Evolutionary conservation across 164 flowering plant species (phyloP).

Genomic region (Santalum album): DNA sequence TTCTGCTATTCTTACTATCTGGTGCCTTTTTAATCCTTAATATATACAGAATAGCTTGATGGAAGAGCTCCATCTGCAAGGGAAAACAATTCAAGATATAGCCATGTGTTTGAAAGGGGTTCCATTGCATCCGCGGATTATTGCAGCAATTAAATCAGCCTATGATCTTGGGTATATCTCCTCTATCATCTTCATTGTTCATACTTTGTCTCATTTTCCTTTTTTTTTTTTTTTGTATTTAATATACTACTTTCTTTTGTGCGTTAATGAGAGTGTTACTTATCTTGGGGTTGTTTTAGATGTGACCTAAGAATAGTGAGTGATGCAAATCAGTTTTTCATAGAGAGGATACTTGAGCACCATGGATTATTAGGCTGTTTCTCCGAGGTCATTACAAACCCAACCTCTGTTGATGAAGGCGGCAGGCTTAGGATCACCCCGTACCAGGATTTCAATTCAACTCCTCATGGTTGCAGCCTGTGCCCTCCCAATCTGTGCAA

Average conservation of each 20-base stretch:
- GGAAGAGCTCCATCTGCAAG: slow-evolving; percentile 53
- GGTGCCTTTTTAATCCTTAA: no score
- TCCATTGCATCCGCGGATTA: slow-evolving; percentile 40
- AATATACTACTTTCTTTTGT: background rate
- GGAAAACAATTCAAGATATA: slow-evolving; percentile 51
- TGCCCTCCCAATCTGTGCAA: slow-evolving; percentile 52
- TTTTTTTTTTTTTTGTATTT: background rate
- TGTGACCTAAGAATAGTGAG: slow-evolving; percentile 74
- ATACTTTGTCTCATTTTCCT: background rate
- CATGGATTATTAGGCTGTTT: slow-evolving; percentile 58
- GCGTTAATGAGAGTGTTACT: background rate
- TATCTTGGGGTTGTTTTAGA: slow-evolving; percentile 23
- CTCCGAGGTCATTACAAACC: slow-evolving; percentile 60
- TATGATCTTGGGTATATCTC: slow-evolving; percentile 54
- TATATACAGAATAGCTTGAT: slow-evolving; percentile 28
- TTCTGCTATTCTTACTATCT: no score
- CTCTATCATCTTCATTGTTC: background rate
- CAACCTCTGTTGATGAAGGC: slow-evolving; percentile 35
- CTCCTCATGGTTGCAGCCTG: slow-evolving; percentile 50
- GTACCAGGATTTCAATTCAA: slow-evolving; percentile 29
- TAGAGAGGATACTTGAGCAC: slow-evolving; percentile 64
- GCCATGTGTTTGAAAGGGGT: slow-evolving; percentile 42
- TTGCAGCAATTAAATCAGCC: slow-evolving; percentile 51
- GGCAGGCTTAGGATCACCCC: slow-evolving; percentile 63
- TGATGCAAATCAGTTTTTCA: slow-evolving; percentile 73